Conservation (phyloP, 306 rosid species). For the Quillaja saponaria region DNA sequence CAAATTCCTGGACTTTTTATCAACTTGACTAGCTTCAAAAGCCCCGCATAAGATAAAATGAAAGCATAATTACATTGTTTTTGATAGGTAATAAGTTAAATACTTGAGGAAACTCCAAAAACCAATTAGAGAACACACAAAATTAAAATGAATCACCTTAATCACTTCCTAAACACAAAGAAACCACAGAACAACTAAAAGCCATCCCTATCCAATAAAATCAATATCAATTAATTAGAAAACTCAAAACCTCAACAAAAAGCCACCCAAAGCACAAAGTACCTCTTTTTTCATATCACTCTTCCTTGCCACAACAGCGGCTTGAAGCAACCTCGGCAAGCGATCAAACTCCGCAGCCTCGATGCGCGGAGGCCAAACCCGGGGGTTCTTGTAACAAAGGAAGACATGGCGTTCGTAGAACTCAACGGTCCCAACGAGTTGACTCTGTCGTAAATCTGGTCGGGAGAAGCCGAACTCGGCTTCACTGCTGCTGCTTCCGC, state of each 20-base stretch:
- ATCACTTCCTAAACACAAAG: slow-evolving; percentile 3
- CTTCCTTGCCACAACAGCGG: slow-evolving; percentile 74
- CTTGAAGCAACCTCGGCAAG: slow-evolving; percentile 81
- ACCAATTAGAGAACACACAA: background rate
- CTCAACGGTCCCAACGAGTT: slow-evolving; percentile 78
- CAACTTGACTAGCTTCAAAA: too few species aligned
- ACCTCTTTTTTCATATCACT: slow-evolving; percentile 77
- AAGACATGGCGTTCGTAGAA: slow-evolving; percentile 74
- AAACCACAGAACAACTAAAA: background rate
- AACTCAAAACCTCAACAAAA: background rate
- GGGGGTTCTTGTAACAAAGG: slow-evolving; percentile 82
- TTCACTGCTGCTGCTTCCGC: slow-evolving; percentile 33
- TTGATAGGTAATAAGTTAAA: too few species aligned
- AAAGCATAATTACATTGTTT: too few species aligned
- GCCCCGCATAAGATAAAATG: too few species aligned
- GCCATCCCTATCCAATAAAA: background rate
- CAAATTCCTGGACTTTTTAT: too few species aligned
- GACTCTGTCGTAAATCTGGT: slow-evolving; percentile 60
- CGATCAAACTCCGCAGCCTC: slow-evolving; percentile 98
- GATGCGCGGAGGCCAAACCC: slow-evolving; percentile 86
- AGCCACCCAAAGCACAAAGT: background rate
- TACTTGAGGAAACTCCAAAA: slow-evolving; percentile 9
- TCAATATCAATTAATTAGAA: background rate
- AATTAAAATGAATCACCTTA: background rate
- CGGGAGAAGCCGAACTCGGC: slow-evolving; percentile 73